Evolutionary conservation across 1,284 basidiomycete species (phyloP).

Genomic region (Rhizopogon hawkerae): DNA sequence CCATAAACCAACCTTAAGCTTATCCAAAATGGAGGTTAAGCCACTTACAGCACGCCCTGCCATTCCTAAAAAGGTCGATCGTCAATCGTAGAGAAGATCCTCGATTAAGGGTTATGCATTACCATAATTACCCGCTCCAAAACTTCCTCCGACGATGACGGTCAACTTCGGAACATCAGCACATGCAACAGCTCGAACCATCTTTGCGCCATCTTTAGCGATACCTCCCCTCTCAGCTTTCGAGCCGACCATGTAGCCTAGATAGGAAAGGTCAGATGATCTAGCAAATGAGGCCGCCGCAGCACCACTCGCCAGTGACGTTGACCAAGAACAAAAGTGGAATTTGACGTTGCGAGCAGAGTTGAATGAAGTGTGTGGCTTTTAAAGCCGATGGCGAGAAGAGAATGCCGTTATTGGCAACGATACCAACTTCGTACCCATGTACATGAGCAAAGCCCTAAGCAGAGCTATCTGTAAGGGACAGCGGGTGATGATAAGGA

Average conservation of each 20-base stretch:
- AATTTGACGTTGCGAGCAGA: conserved; percentile 87
- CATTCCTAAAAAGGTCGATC: conserved; percentile 51
- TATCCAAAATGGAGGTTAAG: conserved; percentile 4
- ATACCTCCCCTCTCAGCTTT: conserved; percentile 93
- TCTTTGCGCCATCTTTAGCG: conserved; percentile 96
- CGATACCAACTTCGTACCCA: conserved; percentile 81
- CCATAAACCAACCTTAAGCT: conserved; percentile 6
- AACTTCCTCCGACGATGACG: conserved; percentile 90
- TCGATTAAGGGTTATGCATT: conserved; percentile 1
- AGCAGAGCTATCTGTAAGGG: conserved; percentile 3
- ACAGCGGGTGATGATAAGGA: conserved; percentile 5
- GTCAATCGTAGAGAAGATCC: conserved; percentile 12
- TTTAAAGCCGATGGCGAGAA: conserved; percentile 92
- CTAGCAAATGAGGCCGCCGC: neutral
- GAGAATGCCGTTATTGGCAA: conserved; percentile 91
- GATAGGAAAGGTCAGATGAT: conserved; percentile 5
- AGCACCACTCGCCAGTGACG: conserved; percentile 54
- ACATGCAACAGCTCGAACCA: conserved; percentile 94
- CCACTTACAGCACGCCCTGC: conserved; percentile 72
- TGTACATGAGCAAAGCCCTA: conserved; percentile 89
- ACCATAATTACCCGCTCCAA: conserved; percentile 94
- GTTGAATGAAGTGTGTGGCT: conserved; percentile 90
- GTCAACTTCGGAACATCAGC: conserved; percentile 93
- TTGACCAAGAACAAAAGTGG: conserved; percentile 92
- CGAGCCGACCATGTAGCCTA: conserved; percentile 90